Evolutionary conservation across 768 basidiomycete species (phyloP).

Genomic region (Pleurotus ostreatus): DNA sequence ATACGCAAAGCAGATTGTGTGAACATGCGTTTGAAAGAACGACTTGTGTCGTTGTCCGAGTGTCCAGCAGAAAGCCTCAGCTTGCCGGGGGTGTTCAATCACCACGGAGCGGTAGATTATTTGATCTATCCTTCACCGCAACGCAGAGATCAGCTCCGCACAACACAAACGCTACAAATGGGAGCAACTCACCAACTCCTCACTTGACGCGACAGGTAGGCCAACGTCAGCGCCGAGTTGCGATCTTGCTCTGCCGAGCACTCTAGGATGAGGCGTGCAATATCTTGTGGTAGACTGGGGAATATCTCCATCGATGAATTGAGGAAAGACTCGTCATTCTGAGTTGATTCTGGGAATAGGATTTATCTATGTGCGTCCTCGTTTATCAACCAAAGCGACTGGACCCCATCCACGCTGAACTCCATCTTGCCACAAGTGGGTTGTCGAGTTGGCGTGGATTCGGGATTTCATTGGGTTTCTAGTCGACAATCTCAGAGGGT

Average conservation of each 20-base stretch:
- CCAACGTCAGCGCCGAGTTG: slow-evolving; percentile 9
- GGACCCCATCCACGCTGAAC: too few relatives aligned
- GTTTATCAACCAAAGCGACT: too few relatives aligned
- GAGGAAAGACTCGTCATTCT: too few relatives aligned
- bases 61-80: slow-evolving; percentile 13
- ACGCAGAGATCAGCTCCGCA: too few relatives aligned
- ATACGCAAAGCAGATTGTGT: slow-evolving; percentile 11
- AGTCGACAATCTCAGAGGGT: too few relatives aligned
- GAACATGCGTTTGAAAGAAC: slow-evolving; percentile 13
- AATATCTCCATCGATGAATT: background rate
- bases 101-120: slow-evolving; percentile 13
- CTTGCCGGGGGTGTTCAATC: slow-evolving; percentile 8
- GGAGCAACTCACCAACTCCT: slow-evolving; percentile 5
- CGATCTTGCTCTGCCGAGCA: slow-evolving; percentile 15
- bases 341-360: too few relatives aligned
- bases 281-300: slow-evolving; percentile 13
- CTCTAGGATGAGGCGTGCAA: slow-evolving; percentile 14
- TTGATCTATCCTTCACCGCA: slow-evolving; percentile 12
- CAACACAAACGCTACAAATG: too few relatives aligned
- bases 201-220: slow-evolving; percentile 7
- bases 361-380: too few relatives aligned
- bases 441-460: too few relatives aligned
- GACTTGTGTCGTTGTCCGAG: background rate
- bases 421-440: too few relatives aligned
- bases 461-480: too few relatives aligned